Conservation (phyloP, 164 flowering plant species). For the Protea cynaroides region DNA sequence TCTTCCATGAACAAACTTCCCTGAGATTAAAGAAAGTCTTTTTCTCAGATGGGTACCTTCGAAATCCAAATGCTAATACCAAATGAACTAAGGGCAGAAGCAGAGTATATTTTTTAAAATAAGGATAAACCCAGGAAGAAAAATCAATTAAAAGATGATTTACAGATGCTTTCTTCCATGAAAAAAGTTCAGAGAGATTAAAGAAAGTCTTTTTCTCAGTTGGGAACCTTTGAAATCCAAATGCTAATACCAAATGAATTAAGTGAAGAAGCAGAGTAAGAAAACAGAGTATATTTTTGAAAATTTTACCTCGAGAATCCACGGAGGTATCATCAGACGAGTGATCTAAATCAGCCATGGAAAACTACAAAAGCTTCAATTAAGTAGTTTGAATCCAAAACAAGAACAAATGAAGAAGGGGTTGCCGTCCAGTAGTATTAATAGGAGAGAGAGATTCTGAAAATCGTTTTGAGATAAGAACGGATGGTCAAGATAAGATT, state of each 20-base stretch:
- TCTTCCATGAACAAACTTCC: too few relatives aligned
- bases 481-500: slow-evolving; percentile 3
- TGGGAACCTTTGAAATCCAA: too few relatives aligned
- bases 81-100: background rate
- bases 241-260: background rate
- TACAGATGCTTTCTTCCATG: too few relatives aligned
- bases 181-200: too few relatives aligned
- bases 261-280: background rate
- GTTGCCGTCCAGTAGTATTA: background rate
- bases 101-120: too few relatives aligned
- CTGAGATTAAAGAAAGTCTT: too few relatives aligned
- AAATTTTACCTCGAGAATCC: slow-evolving; percentile 28
- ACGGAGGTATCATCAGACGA: slow-evolving; percentile 19
- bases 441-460: background rate
- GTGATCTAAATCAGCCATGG: slow-evolving; percentile 32
- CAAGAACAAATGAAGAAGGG: background rate
- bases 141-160: too few relatives aligned
- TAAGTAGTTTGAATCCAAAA: background rate
- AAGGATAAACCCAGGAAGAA: background rate
- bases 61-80: background rate
- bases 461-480: background rate
- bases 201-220: too few relatives aligned
- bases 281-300: too few relatives aligned
- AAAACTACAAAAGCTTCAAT: background rate
- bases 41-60: too few relatives aligned